Base-by-base conservation (phyloP, 108 stramenopile genomes). In the Ochromonas danica region DNA sequence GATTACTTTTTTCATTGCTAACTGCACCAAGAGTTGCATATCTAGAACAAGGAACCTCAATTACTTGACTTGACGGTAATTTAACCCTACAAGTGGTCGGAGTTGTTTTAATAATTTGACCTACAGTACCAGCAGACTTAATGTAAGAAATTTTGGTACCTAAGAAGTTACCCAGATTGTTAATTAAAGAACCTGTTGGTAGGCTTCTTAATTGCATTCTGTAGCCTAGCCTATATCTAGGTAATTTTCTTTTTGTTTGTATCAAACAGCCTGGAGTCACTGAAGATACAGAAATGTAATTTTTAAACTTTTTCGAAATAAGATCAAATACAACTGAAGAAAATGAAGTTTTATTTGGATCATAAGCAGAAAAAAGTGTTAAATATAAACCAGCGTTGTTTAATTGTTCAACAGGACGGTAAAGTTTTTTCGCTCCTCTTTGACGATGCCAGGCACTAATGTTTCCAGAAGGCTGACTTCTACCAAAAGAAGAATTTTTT, bases 21-120 rank as follows among this genome's bases (percentile, higher is more conserved):
- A 67, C 63, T 67, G 31, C 63, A 31, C 63, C 63, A 67, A 67
- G 17, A 31, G 63, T 67, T 67, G 63, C 63, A 31, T 31, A 67
- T 31, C 31, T 67, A 67, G 17, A 31, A 67, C 17, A 31, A 67
- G 63, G 31, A 67, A 67, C 63, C 31, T 67, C 63, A 67, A 67
- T 67, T 31, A 67, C 31, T 67, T 67, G 17, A 31, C 31, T 67
- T 67, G 63, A 67, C 63, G 63, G 63, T 67, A 67, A 33, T 67
- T 67, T 67, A 31, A 67, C 31, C 31, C 31, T 67, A 31, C 30
- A 22, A 25, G 63, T 67, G 31, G 17, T 67, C 31, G 17, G 63
- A 31, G 30, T 33, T 31, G 30, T 67, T 67, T 67, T 22, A 67
- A 67, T 33, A 67, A 67, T 67, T 67, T 67, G 63, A 31, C 63